These are phyloP conservation scores for Scheffersomyces stambukii DNA, from an alignment of 1,139 yeast species.

Conservation along the genomic window DNA sequence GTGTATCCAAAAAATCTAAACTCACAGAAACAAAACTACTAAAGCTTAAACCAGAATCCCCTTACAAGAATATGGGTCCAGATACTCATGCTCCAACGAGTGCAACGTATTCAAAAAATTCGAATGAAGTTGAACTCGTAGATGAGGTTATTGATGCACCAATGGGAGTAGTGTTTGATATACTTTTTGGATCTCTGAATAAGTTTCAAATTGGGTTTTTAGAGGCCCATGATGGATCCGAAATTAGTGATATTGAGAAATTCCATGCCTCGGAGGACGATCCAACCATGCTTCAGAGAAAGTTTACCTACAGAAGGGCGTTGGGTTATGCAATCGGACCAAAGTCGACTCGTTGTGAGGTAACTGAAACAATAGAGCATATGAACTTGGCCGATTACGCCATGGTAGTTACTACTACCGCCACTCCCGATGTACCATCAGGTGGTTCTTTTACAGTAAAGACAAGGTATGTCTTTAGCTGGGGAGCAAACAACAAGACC, in stretches of 20 bases:
- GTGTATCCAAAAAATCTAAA: too few species aligned
- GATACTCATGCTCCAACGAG: conserved; percentile 33
- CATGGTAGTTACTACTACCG: conserved; percentile 34
- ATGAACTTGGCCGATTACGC: conserved; percentile 35
- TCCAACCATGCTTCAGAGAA: conserved; percentile 29
- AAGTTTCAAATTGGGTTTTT: conserved; percentile 38
- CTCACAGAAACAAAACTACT: conserved; percentile 14
- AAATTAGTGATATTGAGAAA: conserved; percentile 37
- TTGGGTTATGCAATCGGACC: conserved; percentile 57
- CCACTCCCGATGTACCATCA: conserved; percentile 60
- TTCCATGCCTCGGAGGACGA: conserved; percentile 32
- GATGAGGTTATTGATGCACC: conserved; percentile 41
- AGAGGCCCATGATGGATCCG: conserved; percentile 44
- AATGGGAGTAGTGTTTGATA: conserved; percentile 44
- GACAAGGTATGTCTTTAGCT: conserved; percentile 44
- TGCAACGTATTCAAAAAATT: conserved; percentile 16
- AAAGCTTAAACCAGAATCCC: conserved; percentile 28
- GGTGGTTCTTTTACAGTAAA: conserved; percentile 51
- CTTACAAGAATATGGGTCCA: conserved; percentile 35
- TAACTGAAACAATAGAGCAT: conserved; percentile 41
- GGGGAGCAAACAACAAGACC: conserved; percentile 45
- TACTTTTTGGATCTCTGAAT: conserved; percentile 43
- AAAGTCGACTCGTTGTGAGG: conserved; percentile 50
- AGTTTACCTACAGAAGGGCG: conserved; percentile 41
- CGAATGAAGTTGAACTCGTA: conserved; percentile 30